Conservation (phyloP, 2,329 filamentous ascomycete genomes). For the Cladophialophora immunda region DNA sequence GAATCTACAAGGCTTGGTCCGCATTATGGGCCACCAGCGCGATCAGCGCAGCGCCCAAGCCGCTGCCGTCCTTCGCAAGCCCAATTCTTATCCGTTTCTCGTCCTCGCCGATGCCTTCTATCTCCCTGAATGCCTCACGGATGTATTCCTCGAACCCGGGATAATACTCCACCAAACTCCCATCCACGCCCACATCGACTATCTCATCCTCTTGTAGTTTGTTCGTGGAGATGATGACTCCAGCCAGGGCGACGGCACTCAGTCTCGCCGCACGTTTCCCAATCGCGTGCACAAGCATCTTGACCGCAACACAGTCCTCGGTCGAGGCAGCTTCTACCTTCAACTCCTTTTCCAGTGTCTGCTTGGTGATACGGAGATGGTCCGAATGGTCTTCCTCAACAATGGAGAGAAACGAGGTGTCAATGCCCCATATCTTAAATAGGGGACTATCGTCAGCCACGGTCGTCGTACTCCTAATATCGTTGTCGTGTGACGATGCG, state of each 20-base stretch:
- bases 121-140: constrained; percentile 77
- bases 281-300: constrained; percentile 81
- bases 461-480: constrained; percentile 71
- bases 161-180: constrained; percentile 94
- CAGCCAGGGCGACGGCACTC: constrained; percentile 85
- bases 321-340: constrained; percentile 77
- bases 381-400: constrained; percentile 81
- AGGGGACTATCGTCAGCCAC: constrained; percentile 73
- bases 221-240: constrained; percentile 81
- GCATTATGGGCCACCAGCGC: constrained; percentile 75
- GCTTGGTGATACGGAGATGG: constrained; percentile 76
- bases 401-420: constrained; percentile 88
- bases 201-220: constrained; percentile 74
- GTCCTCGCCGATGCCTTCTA: constrained; percentile 81
- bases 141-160: constrained; percentile 90
- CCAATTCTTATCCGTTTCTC: constrained; percentile 91
- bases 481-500: constrained; percentile 75
- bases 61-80: constrained; percentile 95
- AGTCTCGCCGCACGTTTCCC: constrained; percentile 88
- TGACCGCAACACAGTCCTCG: constrained; percentile 89
- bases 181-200: constrained; percentile 92
- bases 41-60: constrained; percentile 94
- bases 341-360: constrained; percentile 79
- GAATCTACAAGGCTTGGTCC: constrained; percentile 25
- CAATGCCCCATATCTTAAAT: constrained; percentile 84